Evolutionary conservation across 306 rosid species (phyloP).

Genomic region (Cicer cuneatum): DNA sequence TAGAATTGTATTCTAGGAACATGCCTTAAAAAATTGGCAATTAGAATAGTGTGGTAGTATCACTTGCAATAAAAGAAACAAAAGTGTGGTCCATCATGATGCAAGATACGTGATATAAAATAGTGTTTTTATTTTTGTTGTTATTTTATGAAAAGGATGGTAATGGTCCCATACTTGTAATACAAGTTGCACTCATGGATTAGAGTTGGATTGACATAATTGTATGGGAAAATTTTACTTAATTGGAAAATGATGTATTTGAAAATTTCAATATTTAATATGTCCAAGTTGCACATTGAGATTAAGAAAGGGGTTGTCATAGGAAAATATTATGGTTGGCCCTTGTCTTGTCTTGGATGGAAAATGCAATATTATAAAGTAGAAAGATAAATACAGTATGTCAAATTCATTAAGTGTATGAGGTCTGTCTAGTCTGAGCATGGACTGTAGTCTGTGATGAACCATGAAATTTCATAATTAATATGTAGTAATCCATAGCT

Average conservation of each 20-base stretch:
- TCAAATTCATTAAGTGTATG: too few relatives aligned
- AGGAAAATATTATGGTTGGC: slow-evolving; percentile 43
- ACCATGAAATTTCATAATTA: neutral
- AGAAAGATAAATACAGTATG: too few relatives aligned
- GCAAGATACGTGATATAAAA: slow-evolving; percentile 37
- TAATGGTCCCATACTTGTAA: slow-evolving; percentile 22
- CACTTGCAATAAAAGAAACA: slow-evolving; percentile 41
- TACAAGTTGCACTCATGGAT: slow-evolving; percentile 17
- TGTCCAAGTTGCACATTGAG: neutral
- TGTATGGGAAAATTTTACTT: neutral
- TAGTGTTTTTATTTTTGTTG: neutral
- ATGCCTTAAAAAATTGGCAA: slow-evolving; percentile 6
- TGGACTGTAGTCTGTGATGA: too few relatives aligned
- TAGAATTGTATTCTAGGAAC: slow-evolving; percentile 32
- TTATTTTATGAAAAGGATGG: slow-evolving; percentile 20
- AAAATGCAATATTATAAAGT: too few relatives aligned
- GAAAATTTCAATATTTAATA: neutral
- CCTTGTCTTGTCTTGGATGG: slow-evolving; percentile 37
- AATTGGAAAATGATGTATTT: slow-evolving; percentile 18
- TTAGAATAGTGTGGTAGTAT: slow-evolving; percentile 15
- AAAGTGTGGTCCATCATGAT: slow-evolving; percentile 35
- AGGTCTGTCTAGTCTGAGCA: too few relatives aligned
- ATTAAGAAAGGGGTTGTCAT: slow-evolving; percentile 26
- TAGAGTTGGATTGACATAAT: neutral
- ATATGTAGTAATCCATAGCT: neutral